These are phyloP conservation scores for Pestalotiopsis sp. DNA, from an alignment of 2,329 filamentous ascomycete species.

Conservation along the genomic window DNA sequence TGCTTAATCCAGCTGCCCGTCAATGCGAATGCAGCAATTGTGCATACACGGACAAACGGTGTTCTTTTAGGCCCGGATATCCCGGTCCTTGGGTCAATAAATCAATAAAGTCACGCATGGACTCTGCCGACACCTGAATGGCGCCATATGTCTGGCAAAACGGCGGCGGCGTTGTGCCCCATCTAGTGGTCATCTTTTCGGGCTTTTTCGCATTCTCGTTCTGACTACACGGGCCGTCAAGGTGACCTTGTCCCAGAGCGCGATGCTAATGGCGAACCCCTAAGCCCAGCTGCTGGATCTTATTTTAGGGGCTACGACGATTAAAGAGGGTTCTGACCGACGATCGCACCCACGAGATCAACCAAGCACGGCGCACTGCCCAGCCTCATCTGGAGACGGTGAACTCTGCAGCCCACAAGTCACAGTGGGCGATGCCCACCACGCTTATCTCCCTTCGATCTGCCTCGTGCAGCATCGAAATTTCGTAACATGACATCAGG, in stretches of 20 bases:
- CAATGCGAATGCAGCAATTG: not conserved
- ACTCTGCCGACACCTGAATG: not conserved
- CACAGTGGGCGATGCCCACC: not conserved
- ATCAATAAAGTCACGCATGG: not conserved
- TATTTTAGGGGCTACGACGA: not conserved
- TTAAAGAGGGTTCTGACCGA: not conserved
- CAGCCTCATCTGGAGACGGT: not conserved
- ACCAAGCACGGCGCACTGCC: not conserved
- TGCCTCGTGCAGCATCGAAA: not conserved
- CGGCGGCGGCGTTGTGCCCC: not conserved
- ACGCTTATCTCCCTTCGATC: not conserved
- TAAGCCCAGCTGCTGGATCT: not conserved
- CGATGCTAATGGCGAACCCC: not conserved
- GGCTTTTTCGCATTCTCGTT: not conserved
- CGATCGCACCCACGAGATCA: not conserved
- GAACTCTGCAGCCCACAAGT: not conserved
- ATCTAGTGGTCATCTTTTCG: not conserved
- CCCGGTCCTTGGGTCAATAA: not conserved
- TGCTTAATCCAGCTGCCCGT: not conserved
- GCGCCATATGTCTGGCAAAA: not conserved
- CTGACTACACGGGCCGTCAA: not conserved
- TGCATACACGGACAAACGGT: not conserved
- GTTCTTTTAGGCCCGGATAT: not conserved
- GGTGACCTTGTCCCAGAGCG: not conserved
- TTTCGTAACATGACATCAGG: not conserved